A percentile compares a stretch with the other conserved stretches of the same genome.
Conservation (phyloP, 768 basidiomycete species). For the Terana coerulea region DNA sequence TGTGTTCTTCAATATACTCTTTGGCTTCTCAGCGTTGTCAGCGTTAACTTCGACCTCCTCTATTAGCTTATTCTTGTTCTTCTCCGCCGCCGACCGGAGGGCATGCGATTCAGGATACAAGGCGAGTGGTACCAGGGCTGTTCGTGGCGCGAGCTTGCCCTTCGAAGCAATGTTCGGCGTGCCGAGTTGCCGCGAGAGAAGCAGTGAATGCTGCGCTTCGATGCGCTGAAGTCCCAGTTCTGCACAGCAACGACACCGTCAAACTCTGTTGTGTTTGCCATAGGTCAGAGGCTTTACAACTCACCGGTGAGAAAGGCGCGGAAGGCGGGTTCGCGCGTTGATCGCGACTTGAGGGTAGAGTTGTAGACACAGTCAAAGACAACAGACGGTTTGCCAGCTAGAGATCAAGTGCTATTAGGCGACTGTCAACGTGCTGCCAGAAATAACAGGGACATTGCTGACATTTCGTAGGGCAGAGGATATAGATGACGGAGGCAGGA, state of each 20-base stretch:
- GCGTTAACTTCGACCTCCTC: slow-evolving; percentile 33
- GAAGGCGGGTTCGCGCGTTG: slow-evolving; percentile 59
- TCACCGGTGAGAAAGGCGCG: slow-evolving; percentile 67
- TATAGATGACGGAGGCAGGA: no score
- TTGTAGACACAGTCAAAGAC: slow-evolving; percentile 77
- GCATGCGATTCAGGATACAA: slow-evolving; percentile 29
- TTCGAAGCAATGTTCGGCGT: slow-evolving; percentile 78
- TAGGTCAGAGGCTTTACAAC: no score
- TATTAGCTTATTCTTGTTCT: slow-evolving; percentile 39
- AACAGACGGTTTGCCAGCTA: slow-evolving; percentile 65
- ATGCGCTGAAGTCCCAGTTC: slow-evolving; percentile 69
- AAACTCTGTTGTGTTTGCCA: no score
- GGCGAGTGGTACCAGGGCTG: slow-evolving; percentile 48
- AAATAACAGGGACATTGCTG: no score
- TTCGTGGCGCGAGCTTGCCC: slow-evolving; percentile 59
- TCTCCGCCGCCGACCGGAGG: slow-evolving; percentile 15
- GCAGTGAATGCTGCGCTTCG: slow-evolving; percentile 55
- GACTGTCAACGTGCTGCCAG: not conserved
- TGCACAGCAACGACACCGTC: slow-evolving; percentile 25
- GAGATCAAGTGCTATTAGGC: slow-evolving; percentile 9
- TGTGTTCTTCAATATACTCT: slow-evolving; percentile 41
- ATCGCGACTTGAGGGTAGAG: slow-evolving; percentile 52
- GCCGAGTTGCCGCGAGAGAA: slow-evolving; percentile 63
- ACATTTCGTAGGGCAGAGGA: no score
- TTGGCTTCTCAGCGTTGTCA: slow-evolving; percentile 20